These are phyloP conservation scores for Macrocybe gigantea DNA, from an alignment of 768 basidiomycete genomes.

Conservation along the genomic window DNA sequence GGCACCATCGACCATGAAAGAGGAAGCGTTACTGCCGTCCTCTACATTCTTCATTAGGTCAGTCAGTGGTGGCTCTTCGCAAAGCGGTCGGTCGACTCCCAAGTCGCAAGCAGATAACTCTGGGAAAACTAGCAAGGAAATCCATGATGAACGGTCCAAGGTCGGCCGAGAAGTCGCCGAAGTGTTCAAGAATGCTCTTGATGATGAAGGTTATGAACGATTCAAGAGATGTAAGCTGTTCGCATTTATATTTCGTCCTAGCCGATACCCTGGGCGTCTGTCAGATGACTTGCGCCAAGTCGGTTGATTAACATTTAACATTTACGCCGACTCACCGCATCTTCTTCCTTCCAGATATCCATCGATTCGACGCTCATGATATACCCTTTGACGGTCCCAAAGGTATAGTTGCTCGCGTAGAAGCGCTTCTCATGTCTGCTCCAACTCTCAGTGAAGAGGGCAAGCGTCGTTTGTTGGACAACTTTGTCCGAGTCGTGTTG, in stretches of 20 bases:
- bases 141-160: constrained; percentile 4
- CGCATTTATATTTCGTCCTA: constrained; percentile 3
- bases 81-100: constrained; percentile 9
- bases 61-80: constrained; percentile 21
- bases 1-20: constrained; percentile 64
- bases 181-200: constrained; percentile 39
- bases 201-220: constrained; percentile 36
- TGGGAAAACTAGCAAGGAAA: constrained; percentile 24
- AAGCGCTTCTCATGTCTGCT: constrained; percentile 49
- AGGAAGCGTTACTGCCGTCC: constrained; percentile 57
- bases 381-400: constrained; percentile 72
- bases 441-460: constrained; percentile 39
- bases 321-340: constrained; percentile 7
- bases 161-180: constrained; percentile 40
- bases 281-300: constrained; percentile 2
- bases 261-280: background rate
- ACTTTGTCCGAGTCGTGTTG: constrained; percentile 55
- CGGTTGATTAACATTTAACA: background rate
- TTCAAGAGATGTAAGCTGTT: constrained; percentile 61
- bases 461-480: constrained; percentile 50
- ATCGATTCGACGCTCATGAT: constrained; percentile 66
- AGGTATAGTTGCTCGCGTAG: constrained; percentile 63
- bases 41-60: constrained; percentile 31
- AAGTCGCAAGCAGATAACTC: constrained; percentile 3
- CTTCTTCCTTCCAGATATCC: constrained; percentile 45